phyloP scores from a whole-genome alignment of 108 stramenopile genomes.

The Epipyxis sp. region DNA sequence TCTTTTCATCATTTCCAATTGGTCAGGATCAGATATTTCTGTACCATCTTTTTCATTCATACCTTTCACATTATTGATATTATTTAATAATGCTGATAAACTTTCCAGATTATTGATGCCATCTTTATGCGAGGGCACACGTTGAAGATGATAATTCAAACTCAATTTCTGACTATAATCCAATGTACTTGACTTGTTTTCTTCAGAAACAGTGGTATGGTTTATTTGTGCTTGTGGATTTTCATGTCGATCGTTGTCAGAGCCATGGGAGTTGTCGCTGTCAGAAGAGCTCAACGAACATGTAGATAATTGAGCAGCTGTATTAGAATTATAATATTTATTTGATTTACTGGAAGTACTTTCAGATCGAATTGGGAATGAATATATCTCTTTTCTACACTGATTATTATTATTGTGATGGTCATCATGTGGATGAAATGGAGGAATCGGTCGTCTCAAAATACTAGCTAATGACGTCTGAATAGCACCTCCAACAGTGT shows the following conservation, averaged over 20 bases:
- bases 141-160: neutral
- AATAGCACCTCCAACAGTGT: no score
- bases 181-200: neutral
- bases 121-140: neutral
- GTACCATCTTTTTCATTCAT: neutral
- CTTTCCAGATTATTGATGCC: neutral
- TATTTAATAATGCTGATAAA: neutral
- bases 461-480: no score
- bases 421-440: no score
- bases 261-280: no score
- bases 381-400: neutral
- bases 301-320: neutral
- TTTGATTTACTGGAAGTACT: neutral
- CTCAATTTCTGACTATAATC: neutral
- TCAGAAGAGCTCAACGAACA: neutral
- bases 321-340: neutral
- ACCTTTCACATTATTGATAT: neutral
- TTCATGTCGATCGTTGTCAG: no score
- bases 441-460: no score
- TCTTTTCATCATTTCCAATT: neutral
- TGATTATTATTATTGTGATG: no score
- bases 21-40: neutral
- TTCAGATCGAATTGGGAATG: neutral
- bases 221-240: neutral
- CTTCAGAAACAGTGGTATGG: neutral